phyloP scores from a whole-genome alignment of 192 early-diverging fungal genomes.

The Coemansia sp. region DNA sequence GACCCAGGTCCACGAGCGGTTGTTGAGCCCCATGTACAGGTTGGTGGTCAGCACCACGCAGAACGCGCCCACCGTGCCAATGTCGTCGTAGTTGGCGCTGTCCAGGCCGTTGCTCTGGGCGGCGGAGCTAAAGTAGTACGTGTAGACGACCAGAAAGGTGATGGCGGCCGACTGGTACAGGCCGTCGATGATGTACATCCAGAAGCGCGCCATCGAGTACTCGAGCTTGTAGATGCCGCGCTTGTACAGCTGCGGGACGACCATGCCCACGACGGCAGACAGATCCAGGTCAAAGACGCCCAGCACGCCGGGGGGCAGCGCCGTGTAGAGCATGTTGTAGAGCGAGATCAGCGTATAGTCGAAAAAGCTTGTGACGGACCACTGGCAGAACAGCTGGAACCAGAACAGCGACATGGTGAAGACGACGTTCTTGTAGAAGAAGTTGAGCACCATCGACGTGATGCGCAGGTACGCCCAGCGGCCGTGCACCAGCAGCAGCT shows the following conservation, averaged over 20 bases:
- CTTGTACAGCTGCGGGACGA: conserved; percentile 80
- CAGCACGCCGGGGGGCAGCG: conserved; percentile 74
- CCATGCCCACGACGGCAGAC: conserved; percentile 63
- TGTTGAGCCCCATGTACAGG: conserved; percentile 75
- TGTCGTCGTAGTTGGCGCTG: conserved; percentile 55
- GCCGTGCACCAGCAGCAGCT: conserved; percentile 90
- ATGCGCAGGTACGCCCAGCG: conserved; percentile 90
- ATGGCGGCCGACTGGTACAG: conserved; percentile 72
- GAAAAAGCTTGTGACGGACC: conserved; percentile 77
- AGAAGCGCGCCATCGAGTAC: conserved; percentile 77
- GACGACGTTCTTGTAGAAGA: conserved; percentile 96
- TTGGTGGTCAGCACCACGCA: conserved; percentile 76
- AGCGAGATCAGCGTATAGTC: conserved; percentile 88
- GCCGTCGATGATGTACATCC: conserved; percentile 71
- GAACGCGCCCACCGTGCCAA: conserved; percentile 77
- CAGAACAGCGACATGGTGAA: conserved; percentile 89
- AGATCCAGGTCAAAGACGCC: conserved; percentile 86
- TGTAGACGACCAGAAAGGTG: conserved; percentile 69
- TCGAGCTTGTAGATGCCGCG: conserved; percentile 71
- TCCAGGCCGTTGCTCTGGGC: conserved; percentile 62
- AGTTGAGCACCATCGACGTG: conserved; percentile 86
- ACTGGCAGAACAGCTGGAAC: conserved; percentile 90
- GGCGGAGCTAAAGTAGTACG: conserved; percentile 56
- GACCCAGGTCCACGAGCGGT: conserved; percentile 77
- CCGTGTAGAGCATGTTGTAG: conserved; percentile 87